phyloP scores from a whole-genome alignment of 257 asterid species.

The Rubia yunnanensis region DNA sequence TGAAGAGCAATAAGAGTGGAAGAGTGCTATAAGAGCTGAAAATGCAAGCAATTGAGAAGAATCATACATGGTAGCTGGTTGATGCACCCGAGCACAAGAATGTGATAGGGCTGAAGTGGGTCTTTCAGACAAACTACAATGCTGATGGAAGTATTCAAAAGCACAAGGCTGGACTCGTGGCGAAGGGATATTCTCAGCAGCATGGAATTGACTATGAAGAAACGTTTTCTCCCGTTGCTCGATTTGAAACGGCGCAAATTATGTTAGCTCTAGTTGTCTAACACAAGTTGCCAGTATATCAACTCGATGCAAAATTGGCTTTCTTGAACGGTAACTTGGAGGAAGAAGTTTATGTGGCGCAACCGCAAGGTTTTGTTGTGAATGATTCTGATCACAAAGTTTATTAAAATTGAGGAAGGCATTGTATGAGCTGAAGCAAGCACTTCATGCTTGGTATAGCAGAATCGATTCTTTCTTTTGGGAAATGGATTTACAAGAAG shows the following conservation, averaged over 20 bases:
- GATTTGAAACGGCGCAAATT: conserved; percentile 2
- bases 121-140: not conserved
- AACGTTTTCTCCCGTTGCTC: not conserved
- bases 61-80: not conserved
- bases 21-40: not conserved
- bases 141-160: not conserved
- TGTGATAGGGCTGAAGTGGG: not conserved
- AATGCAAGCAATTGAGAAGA: not conserved
- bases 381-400: no score
- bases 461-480: no score
- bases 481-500: no score
- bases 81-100: not conserved
- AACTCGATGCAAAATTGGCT: conserved; percentile 1
- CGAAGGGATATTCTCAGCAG: not conserved
- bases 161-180: no score
- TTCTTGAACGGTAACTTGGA: not conserved
- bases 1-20: not conserved
- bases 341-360: conserved; percentile 4
- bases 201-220: not conserved
- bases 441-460: no score
- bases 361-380: conserved; percentile 3
- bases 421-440: no score
- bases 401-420: no score
- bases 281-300: not conserved
- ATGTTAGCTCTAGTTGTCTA: not conserved